Evolutionary conservation across 352 stramenopile species (phyloP), one percentile per base, ranked within the genome.

Genomic region (Elongisporangium undulatum): DNA sequence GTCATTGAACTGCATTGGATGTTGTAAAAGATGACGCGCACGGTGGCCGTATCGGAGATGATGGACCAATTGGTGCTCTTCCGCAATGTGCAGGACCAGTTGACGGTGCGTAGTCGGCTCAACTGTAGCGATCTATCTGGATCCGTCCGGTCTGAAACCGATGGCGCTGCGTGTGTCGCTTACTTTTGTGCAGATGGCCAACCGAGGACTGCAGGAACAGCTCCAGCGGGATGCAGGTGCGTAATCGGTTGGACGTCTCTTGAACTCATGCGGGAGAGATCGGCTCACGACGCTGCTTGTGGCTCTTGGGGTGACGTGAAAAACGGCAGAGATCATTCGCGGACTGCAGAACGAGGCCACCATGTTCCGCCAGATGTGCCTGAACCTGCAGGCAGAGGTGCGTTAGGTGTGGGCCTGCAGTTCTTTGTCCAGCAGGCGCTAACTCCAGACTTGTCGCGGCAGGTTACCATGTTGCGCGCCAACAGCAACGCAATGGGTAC

Each of bases 291-390:
- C 34, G 34, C 34, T 45, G 34, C 34, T n/a, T 45, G 34, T 45
- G 34, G 34, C 34, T 45, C 34, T 45, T 45, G 34, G 34, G 16
- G 34, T 45, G 12, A 17, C 34, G 34, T 45, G 34, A 45, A 17
- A 17, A 45, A 48, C 51, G 56, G 41, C 58, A 86, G 81, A 85
- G 48, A 77, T 90, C 51, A 85, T 90, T 59, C 72, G 53, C 16
- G 63, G 75, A 2, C 73, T 93, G 29, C 79, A 89, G 68, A 87
- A 91, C 66, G 84, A 93, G 69, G 77, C 91, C 57, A 66, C 79
- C 24, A 89, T 93, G 78, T 91, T 91, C 59, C 81, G 79, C 50
- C 77, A 91, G 61, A 89, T 93, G 77, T 93, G 84, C 64, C 64
- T 91, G 51, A 91, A 82, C 59, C 72, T 91, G 41, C 84, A 93